Evolutionary conservation across 345 rosid species (phyloP), one percentile per base, ranked within the genome.

Genomic region (Laguncularia racemosa): DNA sequence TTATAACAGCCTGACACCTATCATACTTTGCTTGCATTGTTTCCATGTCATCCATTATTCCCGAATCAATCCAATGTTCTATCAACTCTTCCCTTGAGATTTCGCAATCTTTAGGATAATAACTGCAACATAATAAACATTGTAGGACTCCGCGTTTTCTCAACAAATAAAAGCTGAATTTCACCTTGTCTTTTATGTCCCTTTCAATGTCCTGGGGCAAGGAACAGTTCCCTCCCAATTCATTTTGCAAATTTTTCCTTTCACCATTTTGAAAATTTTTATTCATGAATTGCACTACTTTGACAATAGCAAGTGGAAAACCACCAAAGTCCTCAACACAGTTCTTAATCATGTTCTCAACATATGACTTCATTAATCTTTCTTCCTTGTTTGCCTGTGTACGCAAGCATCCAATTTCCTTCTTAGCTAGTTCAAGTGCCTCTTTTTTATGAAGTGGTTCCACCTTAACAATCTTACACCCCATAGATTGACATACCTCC

Each of bases 51-150:
- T 46, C 43, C 9, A 66, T 23, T 0, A 63, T 12, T 19, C 69
- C 71, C 9, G 54, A 69, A 4, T 8, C 49, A 23, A 69, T 62
- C 51, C 50, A 59, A 33, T 8, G 40, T 0, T 20, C 46, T 14
- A 66, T 56, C 18, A 74, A 28, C 14, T 50, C 53, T 15, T 44
- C 48, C 12, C 16, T 53, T 0, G 5, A 5, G 16, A 67, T 63
- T 21, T 12, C 11, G 20, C 48, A 26, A 3, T 51, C 65, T 23
- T 58, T 65, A 1, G 68, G 63, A 47, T 60, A 61, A 38, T 65
- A n/a, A 2, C 67, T 38, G 44, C 69, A 52, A 43, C 56, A 66
- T 1, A 65, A 14, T 33, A 70, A 64, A 46, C 73, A 58, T n/a
- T 12, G 18, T 4, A 16, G 43, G 16, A 49, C 46, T 48, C 12